These are phyloP conservation scores for Lantana camara DNA, from an alignment of 257 asterid species.

Conservation along the genomic window DNA sequence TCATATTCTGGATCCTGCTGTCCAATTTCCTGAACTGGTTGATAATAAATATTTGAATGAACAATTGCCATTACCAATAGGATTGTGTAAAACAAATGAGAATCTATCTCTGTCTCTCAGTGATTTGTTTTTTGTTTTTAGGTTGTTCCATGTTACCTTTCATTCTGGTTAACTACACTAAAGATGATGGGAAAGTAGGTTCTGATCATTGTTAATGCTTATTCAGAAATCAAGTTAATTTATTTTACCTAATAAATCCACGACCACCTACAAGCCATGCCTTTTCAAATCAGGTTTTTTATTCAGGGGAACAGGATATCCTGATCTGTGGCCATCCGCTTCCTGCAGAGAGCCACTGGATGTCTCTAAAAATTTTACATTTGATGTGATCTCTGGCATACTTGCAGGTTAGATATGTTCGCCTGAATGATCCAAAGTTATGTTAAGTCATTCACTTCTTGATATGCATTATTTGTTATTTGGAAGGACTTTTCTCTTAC, in stretches of 20 bases:
- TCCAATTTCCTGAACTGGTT: not conserved
- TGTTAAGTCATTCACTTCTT: constrained; percentile 8
- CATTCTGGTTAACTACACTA: constrained; percentile 2
- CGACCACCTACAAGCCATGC: constrained; percentile 21
- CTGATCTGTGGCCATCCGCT: constrained; percentile 94
- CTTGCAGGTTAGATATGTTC: constrained; percentile 58
- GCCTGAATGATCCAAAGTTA: constrained; percentile 18
- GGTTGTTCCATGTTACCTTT: not conserved
- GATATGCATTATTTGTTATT: constrained; percentile 14
- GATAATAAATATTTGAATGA: constrained; percentile 4
- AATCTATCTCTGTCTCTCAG: not conserved
- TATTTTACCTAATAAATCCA: constrained; percentile 19
- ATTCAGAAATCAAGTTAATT: constrained; percentile 3
- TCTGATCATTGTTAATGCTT: not conserved
- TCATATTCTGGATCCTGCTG: not conserved
- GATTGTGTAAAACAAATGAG: not conserved
- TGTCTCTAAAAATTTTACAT: constrained; percentile 81
- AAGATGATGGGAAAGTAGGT: not conserved
- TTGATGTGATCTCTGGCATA: constrained; percentile 76
- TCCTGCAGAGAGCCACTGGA: constrained; percentile 92
- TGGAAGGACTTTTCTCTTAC: too few species aligned
- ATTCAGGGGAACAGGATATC: constrained; percentile 90
- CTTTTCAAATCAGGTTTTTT: constrained; percentile 20
- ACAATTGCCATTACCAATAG: constrained; percentile 9
- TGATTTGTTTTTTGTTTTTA: not conserved